Conservation (phyloP, 805 yeast species). For the Candida ulmi region DNA sequence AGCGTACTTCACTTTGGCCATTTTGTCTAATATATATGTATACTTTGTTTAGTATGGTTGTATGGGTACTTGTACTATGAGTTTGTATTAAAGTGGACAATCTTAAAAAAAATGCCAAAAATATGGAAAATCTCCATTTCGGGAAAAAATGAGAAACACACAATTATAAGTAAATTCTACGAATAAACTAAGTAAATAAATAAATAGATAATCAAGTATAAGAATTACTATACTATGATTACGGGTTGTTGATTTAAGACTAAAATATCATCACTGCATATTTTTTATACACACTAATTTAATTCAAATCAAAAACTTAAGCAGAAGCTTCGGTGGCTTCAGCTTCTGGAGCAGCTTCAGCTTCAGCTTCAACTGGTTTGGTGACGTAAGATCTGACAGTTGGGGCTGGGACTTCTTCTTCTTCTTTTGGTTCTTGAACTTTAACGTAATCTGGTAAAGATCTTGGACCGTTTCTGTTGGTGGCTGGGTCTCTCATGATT, state of each 20-base stretch:
- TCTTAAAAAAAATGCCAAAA: no score
- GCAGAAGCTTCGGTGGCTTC: conserved; percentile 11
- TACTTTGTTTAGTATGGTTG: no score
- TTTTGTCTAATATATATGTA: conserved; percentile 1
- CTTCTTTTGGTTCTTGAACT: conserved; percentile 93
- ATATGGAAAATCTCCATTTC: no score
- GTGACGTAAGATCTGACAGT: conserved; percentile 67
- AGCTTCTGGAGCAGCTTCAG: conserved; percentile 11
- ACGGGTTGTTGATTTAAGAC: no score
- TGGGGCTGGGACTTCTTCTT: conserved; percentile 74
- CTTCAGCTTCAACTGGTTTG: conserved; percentile 27
- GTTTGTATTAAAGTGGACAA: no score
- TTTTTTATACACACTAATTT: not conserved
- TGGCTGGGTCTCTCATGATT: conserved; percentile 98
- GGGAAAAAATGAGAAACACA: no score
- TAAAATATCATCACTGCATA: no score
- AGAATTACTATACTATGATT: no score
- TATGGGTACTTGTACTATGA: no score
- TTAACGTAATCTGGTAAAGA: conserved; percentile 93
- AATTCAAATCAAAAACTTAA: conserved; percentile 2
- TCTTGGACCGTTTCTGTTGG: conserved; percentile 78
- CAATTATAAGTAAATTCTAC: no score
- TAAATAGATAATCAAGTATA: no score
- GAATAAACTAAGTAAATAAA: no score
- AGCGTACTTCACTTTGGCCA: conserved; percentile 28